Evolutionary conservation across 768 basidiomycete genomes (phyloP).

Genomic region (Sporobolomyces phaffii): DNA sequence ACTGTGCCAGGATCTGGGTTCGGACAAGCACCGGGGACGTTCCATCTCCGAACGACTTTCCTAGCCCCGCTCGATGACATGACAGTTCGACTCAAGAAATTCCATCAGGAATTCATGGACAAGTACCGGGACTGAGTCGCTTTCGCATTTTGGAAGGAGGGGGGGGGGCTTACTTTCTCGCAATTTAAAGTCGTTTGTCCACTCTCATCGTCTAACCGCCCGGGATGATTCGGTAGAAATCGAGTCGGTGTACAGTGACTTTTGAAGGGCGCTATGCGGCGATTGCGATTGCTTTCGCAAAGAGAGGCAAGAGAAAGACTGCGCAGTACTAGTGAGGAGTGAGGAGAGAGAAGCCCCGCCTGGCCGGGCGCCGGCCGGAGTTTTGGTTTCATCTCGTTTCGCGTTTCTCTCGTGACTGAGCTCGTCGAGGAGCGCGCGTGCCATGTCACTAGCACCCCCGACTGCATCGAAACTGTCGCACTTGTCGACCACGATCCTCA

Average conservation of each 20-base stretch:
- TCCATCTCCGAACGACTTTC: conserved; percentile 88
- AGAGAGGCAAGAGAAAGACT: no score
- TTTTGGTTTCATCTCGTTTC: not conserved
- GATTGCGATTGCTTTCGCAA: no score
- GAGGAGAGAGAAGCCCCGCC: not conserved
- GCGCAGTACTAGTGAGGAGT: no score
- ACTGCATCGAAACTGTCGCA: conserved; percentile 23
- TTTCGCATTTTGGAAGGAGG: not conserved
- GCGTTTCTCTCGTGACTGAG: not conserved
- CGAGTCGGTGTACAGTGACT: no score
- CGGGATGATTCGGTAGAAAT: no score
- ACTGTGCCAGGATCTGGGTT: conserved; percentile 92
- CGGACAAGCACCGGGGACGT: conserved; percentile 82
- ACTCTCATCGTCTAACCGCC: no score
- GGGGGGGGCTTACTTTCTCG: no score
- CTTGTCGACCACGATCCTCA: conserved; percentile 31
- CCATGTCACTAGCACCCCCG: not conserved
- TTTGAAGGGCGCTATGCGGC: no score
- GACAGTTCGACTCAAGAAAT: conserved; percentile 70
- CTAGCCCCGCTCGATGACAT: conserved; percentile 92
- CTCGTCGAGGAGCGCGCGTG: no score
- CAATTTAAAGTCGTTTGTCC: not conserved
- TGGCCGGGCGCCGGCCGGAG: not conserved
- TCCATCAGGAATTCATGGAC: conserved; percentile 59
- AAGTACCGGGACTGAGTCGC: conserved; percentile 4